These are phyloP conservation scores for Spathaspora gorwiae DNA, from an alignment of 805 yeast species.

Conservation along the genomic window DNA sequence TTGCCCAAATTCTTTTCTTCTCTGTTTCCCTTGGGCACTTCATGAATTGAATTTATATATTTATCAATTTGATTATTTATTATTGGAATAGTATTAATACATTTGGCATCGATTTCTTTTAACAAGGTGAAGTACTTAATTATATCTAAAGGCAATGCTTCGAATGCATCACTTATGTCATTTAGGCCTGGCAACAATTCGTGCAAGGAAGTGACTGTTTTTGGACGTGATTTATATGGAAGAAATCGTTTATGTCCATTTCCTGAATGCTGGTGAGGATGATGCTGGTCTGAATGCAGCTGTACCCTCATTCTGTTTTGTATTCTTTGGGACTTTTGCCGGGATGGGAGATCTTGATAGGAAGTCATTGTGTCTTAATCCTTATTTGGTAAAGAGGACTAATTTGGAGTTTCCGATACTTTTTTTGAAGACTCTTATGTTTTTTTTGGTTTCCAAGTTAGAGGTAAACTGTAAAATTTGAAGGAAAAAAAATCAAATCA, in stretches of 20 bases:
- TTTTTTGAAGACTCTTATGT: too few species aligned
- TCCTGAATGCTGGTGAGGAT: conserved; percentile 5
- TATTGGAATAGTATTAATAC: conserved; percentile 68
- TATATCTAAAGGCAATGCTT: conserved; percentile 81
- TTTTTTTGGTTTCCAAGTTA: too few species aligned
- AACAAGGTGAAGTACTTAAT: conserved; percentile 80
- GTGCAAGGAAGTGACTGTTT: conserved; percentile 26
- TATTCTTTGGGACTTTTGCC: conserved; percentile 23
- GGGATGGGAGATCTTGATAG: conserved; percentile 21
- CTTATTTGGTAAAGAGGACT: too few species aligned
- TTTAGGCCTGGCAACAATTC: conserved; percentile 73
- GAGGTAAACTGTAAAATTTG: too few species aligned
- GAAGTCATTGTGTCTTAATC: conserved; percentile 3
- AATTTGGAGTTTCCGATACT: too few species aligned
- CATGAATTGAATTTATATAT: conserved; percentile 31
- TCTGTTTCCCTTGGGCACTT: neutral
- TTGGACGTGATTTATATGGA: conserved; percentile 31
- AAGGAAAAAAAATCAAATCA: too few species aligned
- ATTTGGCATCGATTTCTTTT: conserved; percentile 93
- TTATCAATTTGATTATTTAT: conserved; percentile 51
- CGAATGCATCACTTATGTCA: conserved; percentile 86
- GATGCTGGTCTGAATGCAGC: conserved; percentile 1
- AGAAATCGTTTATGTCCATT: conserved; percentile 19
- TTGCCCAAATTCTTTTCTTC: conserved; percentile 3
- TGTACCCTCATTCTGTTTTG: conserved; percentile 8